phyloP scores from a whole-genome alignment of 495 filamentous ascomycete species.

The Lepidopterella palustris region DNA sequence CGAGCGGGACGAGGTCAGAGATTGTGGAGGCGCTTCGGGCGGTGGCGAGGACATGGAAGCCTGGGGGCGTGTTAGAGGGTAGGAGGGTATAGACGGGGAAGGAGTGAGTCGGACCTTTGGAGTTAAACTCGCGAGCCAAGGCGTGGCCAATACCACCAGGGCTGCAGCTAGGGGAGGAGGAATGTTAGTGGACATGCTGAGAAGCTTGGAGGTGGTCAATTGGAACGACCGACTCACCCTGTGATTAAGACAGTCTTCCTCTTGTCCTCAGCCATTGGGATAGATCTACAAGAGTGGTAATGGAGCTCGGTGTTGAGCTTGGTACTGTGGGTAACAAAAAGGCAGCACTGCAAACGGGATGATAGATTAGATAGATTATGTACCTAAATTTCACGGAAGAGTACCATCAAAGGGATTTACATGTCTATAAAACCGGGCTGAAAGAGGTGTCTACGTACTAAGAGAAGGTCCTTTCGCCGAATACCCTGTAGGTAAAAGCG shows the following conservation, averaged over 20 bases:
- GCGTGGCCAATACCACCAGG: constrained; percentile 55
- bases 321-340: too few relatives aligned
- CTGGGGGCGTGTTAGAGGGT: constrained; percentile 5
- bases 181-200: neutral
- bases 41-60: constrained; percentile 51
- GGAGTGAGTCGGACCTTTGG: constrained; percentile 30
- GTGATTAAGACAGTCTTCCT: constrained; percentile 25
- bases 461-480: too few relatives aligned
- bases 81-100: neutral
- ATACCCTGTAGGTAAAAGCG: too few relatives aligned
- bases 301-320: too few relatives aligned
- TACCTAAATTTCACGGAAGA: too few relatives aligned
- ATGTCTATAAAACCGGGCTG: too few relatives aligned
- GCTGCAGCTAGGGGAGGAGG: constrained; percentile 39
- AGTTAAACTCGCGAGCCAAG: constrained; percentile 50
- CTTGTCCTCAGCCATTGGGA: constrained; percentile 3
- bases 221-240: constrained; percentile 10
- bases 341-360: too few relatives aligned
- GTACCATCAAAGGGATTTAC: too few relatives aligned
- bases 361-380: too few relatives aligned
- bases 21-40: constrained; percentile 47
- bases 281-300: neutral
- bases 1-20: constrained; percentile 41
- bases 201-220: neutral
- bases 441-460: too few relatives aligned